Conservation (phyloP, 106 monocot species). For the Dioscorea dumetorum region DNA sequence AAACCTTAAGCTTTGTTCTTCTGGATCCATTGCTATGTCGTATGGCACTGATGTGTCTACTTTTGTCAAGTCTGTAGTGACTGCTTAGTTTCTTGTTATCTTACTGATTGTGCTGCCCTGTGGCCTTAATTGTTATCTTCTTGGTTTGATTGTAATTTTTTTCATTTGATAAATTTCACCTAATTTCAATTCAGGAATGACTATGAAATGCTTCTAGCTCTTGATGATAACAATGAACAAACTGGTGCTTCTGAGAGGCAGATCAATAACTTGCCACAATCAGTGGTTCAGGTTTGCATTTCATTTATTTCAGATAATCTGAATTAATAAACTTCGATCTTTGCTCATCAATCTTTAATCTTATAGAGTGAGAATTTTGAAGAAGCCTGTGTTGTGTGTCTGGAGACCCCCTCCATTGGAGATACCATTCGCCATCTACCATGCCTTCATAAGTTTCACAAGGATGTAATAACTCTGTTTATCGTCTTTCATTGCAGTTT, state of each 20-base stretch:
- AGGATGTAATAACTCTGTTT: background rate
- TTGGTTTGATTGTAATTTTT: background rate
- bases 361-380: slow-evolving; percentile 15
- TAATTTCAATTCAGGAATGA: slow-evolving; percentile 35
- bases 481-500: background rate
- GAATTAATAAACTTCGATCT: background rate
- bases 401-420: background rate
- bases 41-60: background rate
- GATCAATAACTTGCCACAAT: slow-evolving; percentile 73
- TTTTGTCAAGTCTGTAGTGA: too few species aligned
- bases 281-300: slow-evolving; percentile 52
- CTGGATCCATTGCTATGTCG: background rate
- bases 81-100: too few species aligned
- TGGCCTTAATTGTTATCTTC: too few species aligned
- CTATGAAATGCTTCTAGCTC: slow-evolving; percentile 53
- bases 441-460: slow-evolving; percentile 8
- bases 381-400: slow-evolving; percentile 9
- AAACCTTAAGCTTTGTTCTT: background rate
- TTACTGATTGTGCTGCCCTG: too few species aligned
- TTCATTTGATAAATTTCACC: background rate
- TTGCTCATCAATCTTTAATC: background rate
- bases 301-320: too few species aligned
- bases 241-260: slow-evolving; percentile 53
- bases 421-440: slow-evolving; percentile 2
- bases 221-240: slow-evolving; percentile 59